phyloP scores from a whole-genome alignment of 2,329 filamentous ascomycete genomes.

The Aureobasidium sp. region DNA sequence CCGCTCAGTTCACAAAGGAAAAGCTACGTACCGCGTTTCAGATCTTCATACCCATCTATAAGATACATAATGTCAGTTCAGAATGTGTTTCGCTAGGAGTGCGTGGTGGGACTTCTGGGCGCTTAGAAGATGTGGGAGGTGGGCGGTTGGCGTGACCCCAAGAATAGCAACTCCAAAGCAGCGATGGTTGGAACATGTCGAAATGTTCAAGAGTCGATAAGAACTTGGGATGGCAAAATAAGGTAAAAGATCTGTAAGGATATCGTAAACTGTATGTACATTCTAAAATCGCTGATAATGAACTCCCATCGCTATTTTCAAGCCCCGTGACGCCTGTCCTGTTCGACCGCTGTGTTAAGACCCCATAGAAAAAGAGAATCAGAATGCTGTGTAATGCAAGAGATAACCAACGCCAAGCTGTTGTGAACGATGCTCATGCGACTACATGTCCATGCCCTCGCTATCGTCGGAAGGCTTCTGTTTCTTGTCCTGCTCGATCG shows the following conservation, averaged over 20 bases:
- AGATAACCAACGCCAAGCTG: neutral
- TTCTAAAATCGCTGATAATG: neutral
- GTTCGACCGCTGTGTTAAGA: too few relatives aligned
- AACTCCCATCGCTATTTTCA: neutral
- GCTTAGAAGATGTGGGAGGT: neutral
- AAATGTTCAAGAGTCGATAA: neutral
- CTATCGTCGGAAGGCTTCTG: constrained; percentile 12
- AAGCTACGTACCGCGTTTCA: neutral
- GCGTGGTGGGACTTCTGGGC: neutral
- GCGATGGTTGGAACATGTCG: too few relatives aligned
- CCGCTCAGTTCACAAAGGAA: neutral
- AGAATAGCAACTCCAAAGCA: neutral
- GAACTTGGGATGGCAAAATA: too few relatives aligned
- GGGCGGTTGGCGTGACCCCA: neutral
- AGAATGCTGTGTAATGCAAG: too few relatives aligned
- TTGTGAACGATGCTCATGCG: neutral
- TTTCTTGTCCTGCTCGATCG: constrained; percentile 20
- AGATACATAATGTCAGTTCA: neutral
- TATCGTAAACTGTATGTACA: neutral
- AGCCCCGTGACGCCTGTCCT: too few relatives aligned
- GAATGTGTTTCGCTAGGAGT: neutral
- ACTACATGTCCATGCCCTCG: constrained; percentile 14
- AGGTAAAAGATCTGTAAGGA: neutral
- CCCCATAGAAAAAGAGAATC: too few relatives aligned
- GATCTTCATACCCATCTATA: too few relatives aligned